Evolutionary conservation across 768 basidiomycete species (phyloP).

Genomic region (Favolaschia claudopus): DNA sequence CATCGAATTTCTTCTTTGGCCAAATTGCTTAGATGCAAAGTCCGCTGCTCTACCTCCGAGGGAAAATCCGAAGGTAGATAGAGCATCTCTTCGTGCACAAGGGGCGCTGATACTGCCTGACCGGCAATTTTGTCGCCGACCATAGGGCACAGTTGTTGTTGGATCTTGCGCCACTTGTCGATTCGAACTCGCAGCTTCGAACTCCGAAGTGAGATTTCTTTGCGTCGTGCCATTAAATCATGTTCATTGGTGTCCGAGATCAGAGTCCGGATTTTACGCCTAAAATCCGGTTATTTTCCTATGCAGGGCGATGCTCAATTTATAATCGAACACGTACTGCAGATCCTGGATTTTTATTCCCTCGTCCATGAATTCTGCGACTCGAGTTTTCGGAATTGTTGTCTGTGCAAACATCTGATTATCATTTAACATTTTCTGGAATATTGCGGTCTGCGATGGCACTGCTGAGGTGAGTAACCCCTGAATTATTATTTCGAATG

Average conservation of each 20-base stretch:
- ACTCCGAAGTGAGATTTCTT: not conserved
- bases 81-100: not conserved
- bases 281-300: too few species aligned
- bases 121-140: not conserved
- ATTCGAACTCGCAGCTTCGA: not conserved
- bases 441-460: not conserved
- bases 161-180: not conserved
- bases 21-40: not conserved
- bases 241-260: not conserved
- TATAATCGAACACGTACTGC: too few species aligned
- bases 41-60: not conserved
- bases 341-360: not conserved
- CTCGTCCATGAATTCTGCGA: not conserved
- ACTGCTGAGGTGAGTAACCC: not conserved
- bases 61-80: constrained; percentile 1
- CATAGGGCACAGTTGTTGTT: not conserved
- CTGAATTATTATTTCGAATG: not conserved
- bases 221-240: not conserved
- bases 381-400: not conserved
- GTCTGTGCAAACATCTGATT: not conserved
- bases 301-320: too few species aligned
- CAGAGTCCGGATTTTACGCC: not conserved
- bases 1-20: not conserved
- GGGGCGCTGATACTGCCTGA: not conserved
- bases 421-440: not conserved